Base-by-base conservation (phyloP, 371 early-diverging fungal genomes). In the Batrachochytrium dendrobatidis region DNA sequence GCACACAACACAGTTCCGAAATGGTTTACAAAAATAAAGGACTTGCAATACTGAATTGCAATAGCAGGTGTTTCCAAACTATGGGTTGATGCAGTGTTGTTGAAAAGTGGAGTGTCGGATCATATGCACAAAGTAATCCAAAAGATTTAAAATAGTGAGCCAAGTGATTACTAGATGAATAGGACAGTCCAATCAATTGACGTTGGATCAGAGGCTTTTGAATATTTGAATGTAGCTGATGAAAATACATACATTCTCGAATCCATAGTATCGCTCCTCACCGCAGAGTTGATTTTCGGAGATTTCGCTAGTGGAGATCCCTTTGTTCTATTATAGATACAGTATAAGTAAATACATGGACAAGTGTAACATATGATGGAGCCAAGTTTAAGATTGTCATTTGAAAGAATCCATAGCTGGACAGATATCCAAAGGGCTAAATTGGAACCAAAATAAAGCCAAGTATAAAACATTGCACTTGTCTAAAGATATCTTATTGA, bases 21-120 rank as follows among this genome's bases (percentile, higher is more conserved):
- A 97, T 0, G 95, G 92, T 54, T 84, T 84, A 71, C 95, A 93
- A 63, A 87, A 93, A 76, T 95, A 97, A 55, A 97, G 83, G 10
- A 94, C 90, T 76, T 97, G 96, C 3, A 97, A 74, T 24, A 97
- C 90, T 6, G 95, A 94, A 75, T 95, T 97, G 68, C 91, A 88
- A 68, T 97, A 97, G 68, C 91, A 91, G 29, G 91, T 91, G 72
- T 91, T 92, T 34, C 91, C 92, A 83, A 90, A 90, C 91, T 91
- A 73, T 25, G n/a, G 28, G 12, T 50, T 18, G 31, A 7, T 18
- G 50, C 18, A 59, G 33, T 28, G 15, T 12, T 25, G 34, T 48
- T 20, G 26, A 24, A 7, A 46, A 35, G 33, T 30, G 24, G 20
- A 24, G 20, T n/a, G 39, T 48, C 34, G 33, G 52, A 28, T 24